These are phyloP conservation scores for Fusarium sp. DNA, from an alignment of 2,329 filamentous ascomycete species.

Conservation along the genomic window DNA sequence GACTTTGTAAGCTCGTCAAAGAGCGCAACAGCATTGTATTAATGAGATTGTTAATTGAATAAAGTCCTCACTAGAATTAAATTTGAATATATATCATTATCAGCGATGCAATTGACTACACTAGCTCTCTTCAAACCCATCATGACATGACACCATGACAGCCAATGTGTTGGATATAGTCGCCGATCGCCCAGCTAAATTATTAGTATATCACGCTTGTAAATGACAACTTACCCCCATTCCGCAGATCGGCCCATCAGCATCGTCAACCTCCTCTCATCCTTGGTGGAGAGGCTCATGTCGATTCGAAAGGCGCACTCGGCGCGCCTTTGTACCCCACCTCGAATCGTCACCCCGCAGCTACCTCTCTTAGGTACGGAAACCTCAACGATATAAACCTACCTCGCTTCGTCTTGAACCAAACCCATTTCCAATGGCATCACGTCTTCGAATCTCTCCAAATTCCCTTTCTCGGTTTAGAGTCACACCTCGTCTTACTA, in stretches of 20 bases:
- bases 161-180: not conserved
- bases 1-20: not conserved
- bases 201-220: not conserved
- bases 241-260: not conserved
- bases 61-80: not conserved
- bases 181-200: not conserved
- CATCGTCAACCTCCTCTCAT: not conserved
- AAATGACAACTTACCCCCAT: not conserved
- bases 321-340: conserved; percentile 34
- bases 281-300: not conserved
- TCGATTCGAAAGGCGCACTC: conserved; percentile 23
- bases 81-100: not conserved
- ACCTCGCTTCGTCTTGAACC: not conserved
- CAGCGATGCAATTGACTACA: not conserved
- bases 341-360: conserved; percentile 25
- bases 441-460: conserved; percentile 23
- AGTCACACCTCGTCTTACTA: conserved; percentile 5
- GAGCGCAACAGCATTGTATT: not conserved
- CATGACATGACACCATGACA: not conserved
- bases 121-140: not conserved
- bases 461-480: conserved; percentile 13
- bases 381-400: conserved; percentile 1
- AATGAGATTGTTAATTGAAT: no score
- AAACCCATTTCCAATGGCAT: conserved; percentile 19
- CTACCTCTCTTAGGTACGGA: not conserved